phyloP scores from a whole-genome alignment of 1,284 basidiomycete genomes.

The Microbotryum lychnidis-dioicae region DNA sequence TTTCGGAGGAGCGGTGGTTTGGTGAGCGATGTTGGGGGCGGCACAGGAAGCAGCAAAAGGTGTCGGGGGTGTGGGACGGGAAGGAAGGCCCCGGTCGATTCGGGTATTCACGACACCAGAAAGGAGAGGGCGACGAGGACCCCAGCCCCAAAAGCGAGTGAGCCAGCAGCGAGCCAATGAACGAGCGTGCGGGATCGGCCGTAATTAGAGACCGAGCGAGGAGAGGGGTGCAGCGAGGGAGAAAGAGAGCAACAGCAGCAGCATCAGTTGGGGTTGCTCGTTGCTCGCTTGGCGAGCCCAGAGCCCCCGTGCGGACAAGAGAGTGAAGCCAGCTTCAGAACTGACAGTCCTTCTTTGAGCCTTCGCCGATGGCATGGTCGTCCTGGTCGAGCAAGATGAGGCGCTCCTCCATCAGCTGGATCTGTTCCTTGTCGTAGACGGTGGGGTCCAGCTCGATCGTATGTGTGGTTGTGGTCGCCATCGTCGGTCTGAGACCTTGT shows the following conservation, averaged over 20 bases:
- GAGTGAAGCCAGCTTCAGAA: slow-evolving; percentile 17
- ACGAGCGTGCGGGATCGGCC: no score
- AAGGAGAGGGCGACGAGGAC: no score
- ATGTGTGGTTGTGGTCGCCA: slow-evolving; percentile 8
- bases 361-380: slow-evolving; percentile 78
- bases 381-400: slow-evolving; percentile 92
- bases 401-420: slow-evolving; percentile 89
- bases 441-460: slow-evolving; percentile 26
- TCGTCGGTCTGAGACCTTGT: no score
- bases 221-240: neutral
- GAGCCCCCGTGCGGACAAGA: neutral
- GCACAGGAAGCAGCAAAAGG: neutral
- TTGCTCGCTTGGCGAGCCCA: neutral
- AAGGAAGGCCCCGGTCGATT: neutral
- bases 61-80: neutral
- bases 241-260: neutral
- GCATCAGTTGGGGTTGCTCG: no score
- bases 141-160: no score
- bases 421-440: slow-evolving; percentile 43
- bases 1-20: neutral
- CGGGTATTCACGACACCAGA: no score
- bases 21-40: neutral
- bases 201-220: neutral
- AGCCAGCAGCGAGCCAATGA: no score
- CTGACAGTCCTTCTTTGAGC: slow-evolving; percentile 94